A percentile compares a stretch with the other conserved stretches of the same genome.
Conservation (phyloP, 176 grass and related monocot species). For the Pharus latifolius region DNA sequence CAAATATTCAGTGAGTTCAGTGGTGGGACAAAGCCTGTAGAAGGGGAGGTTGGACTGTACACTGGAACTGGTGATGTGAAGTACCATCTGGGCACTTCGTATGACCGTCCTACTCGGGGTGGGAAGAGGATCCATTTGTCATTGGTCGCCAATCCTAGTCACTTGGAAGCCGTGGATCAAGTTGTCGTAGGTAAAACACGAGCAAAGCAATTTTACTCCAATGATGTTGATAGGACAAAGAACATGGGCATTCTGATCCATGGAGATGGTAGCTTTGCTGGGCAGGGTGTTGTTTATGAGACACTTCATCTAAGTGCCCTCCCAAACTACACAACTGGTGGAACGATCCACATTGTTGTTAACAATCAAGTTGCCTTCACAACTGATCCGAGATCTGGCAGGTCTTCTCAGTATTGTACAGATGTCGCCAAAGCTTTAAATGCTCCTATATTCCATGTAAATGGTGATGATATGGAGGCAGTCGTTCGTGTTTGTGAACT, state of each 20-base stretch:
- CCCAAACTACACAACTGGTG: conserved; percentile 87
- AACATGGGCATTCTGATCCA: conserved; percentile 82
- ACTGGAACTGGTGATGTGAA: conserved; percentile 94
- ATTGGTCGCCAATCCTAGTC: conserved; percentile 86
- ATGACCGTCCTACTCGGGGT: conserved; percentile 80
- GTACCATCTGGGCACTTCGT: conserved; percentile 92
- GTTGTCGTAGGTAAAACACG: conserved; percentile 84
- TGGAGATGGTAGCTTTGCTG: conserved; percentile 92
- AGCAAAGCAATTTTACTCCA: conserved; percentile 86
- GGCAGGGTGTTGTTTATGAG: conserved; percentile 90
- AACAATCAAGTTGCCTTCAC: conserved; percentile 81
- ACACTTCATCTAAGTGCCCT: conserved; percentile 94
- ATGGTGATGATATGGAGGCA: conserved; percentile 92
- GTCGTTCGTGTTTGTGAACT: conserved; percentile 82
- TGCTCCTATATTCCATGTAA: conserved; percentile 84
- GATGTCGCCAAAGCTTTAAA: conserved; percentile 65
- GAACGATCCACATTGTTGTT: conserved; percentile 74
- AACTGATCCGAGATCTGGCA: conserved; percentile 57
- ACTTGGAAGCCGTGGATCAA: conserved; percentile 89
- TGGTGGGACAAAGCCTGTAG: conserved; percentile 77
- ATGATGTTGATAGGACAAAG: conserved; percentile 83
- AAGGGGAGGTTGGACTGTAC: conserved; percentile 76
- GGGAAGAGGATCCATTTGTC: conserved; percentile 87
- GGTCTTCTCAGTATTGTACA: conserved; percentile 69
- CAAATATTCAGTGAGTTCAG: conserved; percentile 98